These are phyloP conservation scores for Mycocentrospora acerina DNA, from an alignment of 2,329 filamentous ascomycete genomes.

Conservation along the genomic window DNA sequence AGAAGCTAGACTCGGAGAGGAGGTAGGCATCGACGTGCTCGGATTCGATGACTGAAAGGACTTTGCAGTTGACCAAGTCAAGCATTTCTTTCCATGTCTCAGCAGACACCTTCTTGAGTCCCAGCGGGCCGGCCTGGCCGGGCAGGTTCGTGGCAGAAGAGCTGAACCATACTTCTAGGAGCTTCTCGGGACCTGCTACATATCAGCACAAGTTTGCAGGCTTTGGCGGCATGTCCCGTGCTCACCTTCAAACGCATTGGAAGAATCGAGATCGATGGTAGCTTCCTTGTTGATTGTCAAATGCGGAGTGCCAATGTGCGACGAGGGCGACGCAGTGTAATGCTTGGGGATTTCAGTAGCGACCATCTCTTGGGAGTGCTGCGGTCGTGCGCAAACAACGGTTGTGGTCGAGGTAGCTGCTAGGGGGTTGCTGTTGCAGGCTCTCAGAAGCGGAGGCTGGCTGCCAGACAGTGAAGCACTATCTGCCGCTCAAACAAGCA, in stretches of 20 bases:
- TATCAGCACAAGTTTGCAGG: slow-evolving; percentile 18
- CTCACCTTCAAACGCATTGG: slow-evolving; percentile 90
- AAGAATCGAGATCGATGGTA: slow-evolving; percentile 87
- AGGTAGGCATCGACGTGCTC: slow-evolving; percentile 96
- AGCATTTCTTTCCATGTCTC: slow-evolving; percentile 96
- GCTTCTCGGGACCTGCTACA: slow-evolving; percentile 79
- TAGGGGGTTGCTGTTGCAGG: slow-evolving; percentile 2
- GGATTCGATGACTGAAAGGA: slow-evolving; percentile 89
- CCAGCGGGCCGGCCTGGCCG: slow-evolving; percentile 67
- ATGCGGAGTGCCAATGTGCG: slow-evolving; percentile 75
- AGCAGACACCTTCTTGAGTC: slow-evolving; percentile 80
- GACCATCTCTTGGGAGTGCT: slow-evolving; percentile 69
- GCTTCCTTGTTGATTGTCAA: slow-evolving; percentile 97
- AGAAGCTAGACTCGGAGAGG: slow-evolving; percentile 99
- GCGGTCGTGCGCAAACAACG: slow-evolving; percentile 22
- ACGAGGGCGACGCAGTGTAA: slow-evolving; percentile 80
- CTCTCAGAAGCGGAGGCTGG: slow-evolving; percentile 21
- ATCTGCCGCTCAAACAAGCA: slow-evolving; percentile 97
- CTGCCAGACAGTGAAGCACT: slow-evolving; percentile 72
- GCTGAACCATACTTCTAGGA: slow-evolving; percentile 97
- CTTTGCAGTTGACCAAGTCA: slow-evolving; percentile 97
- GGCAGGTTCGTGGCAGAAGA: slow-evolving; percentile 74
- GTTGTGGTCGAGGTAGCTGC: slow-evolving; percentile 12
- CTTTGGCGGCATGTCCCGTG: background rate
- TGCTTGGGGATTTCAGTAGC: slow-evolving; percentile 76